Percentiles rank a stretch among this genome's conserved stretches.
Conservation (phyloP, 805 yeast genomes). For the Cyberlindnera maritima region DNA sequence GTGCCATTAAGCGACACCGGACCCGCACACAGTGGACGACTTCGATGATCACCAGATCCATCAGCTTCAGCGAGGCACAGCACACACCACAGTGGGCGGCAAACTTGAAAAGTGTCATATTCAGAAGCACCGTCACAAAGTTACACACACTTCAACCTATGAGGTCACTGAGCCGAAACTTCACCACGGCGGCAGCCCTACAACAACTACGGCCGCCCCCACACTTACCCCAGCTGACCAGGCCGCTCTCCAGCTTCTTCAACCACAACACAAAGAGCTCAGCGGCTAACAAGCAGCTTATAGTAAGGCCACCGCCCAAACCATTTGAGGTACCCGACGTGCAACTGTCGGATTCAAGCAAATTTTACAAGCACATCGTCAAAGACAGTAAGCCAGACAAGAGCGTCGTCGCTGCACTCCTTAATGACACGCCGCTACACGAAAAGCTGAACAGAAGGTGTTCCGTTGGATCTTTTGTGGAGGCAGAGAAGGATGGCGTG, state of each 20-base stretch:
- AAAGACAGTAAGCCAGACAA: neutral
- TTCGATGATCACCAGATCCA: too few relatives aligned
- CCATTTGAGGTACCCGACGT: neutral
- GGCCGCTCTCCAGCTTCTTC: constrained; percentile 8
- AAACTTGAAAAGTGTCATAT: too few relatives aligned
- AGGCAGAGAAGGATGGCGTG: constrained; percentile 1
- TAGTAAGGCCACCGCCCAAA: neutral
- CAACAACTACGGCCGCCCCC: constrained; percentile 5
- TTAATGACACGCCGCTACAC: neutral
- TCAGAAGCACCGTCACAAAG: too few relatives aligned
- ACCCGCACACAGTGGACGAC: too few relatives aligned
- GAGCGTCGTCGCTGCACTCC: neutral
- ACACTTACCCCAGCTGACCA: constrained; percentile 5
- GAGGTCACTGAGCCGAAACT: neutral
- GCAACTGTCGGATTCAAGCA: neutral
- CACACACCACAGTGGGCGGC: too few relatives aligned
- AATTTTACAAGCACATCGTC: neutral
- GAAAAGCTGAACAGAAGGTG: constrained; percentile 4
- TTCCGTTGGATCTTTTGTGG: constrained; percentile 14
- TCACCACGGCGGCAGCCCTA: neutral
- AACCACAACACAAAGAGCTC: constrained; percentile 1
- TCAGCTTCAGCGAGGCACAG: too few relatives aligned
- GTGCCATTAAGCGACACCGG: neutral
- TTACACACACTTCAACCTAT: neutral
- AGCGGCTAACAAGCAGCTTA: neutral